Evolutionary conservation across 805 yeast genomes (phyloP).

Genomic region (Saturnispora galanensis): DNA sequence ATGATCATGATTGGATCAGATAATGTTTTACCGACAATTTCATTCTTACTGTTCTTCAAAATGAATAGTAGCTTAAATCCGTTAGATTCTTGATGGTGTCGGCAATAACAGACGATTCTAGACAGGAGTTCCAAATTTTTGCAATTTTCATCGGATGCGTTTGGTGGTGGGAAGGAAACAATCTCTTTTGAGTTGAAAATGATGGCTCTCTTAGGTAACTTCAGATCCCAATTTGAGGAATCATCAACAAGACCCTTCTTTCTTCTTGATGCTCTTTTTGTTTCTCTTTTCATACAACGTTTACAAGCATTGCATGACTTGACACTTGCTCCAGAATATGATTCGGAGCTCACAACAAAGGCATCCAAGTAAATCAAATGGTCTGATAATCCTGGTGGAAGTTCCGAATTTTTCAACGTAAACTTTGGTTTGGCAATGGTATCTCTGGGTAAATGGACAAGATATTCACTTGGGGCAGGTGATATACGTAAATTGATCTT

Average conservation of each 20-base stretch:
- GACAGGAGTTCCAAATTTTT: slow-evolving; percentile 45
- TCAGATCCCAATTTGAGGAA: slow-evolving; percentile 68
- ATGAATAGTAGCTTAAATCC: slow-evolving; percentile 74
- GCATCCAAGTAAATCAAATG: slow-evolving; percentile 65
- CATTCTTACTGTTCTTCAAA: slow-evolving; percentile 49
- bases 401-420: slow-evolving; percentile 43
- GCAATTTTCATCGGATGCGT: slow-evolving; percentile 21
- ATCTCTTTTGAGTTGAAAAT: slow-evolving; percentile 89
- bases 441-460: slow-evolving; percentile 77
- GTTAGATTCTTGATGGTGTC: slow-evolving; percentile 83
- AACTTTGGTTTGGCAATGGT: slow-evolving; percentile 81
- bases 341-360: slow-evolving; percentile 43
- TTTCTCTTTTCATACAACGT: slow-evolving; percentile 86
- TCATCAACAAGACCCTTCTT: slow-evolving; percentile 71
- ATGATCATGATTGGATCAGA: slow-evolving; percentile 80
- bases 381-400: slow-evolving; percentile 39
- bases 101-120: slow-evolving; percentile 88
- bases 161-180: slow-evolving; percentile 58
- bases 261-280: slow-evolving; percentile 87
- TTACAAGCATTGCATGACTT: slow-evolving; percentile 66
- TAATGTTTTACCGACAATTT: slow-evolving; percentile 60
- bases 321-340: slow-evolving; percentile 11
- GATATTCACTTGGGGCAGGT: slow-evolving; percentile 67
- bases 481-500: slow-evolving; percentile 58
- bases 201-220: slow-evolving; percentile 68